phyloP scores from a whole-genome alignment of 306 rosid species.

The Leucaena leucocephala region DNA sequence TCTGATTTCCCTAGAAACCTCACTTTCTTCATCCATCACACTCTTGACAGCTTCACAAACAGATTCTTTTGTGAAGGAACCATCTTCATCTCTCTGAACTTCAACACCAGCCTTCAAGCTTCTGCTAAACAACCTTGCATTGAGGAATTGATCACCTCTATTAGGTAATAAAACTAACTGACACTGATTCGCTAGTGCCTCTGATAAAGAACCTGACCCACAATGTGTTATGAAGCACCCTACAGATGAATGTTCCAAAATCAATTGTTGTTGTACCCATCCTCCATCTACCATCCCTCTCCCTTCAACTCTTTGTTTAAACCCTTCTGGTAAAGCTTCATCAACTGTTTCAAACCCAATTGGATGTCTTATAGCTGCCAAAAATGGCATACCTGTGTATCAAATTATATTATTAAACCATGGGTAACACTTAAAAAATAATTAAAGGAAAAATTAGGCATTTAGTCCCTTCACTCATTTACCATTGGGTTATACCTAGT shows the following conservation, averaged over 20 bases:
- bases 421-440: too few species aligned
- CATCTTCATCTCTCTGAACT: constrained; percentile 10
- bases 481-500: too few species aligned
- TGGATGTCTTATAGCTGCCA: neutral
- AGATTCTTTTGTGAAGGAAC: constrained; percentile 8
- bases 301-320: constrained; percentile 5
- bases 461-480: too few species aligned
- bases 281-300: constrained; percentile 1
- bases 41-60: neutral
- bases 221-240: constrained; percentile 24
- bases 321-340: constrained; percentile 9
- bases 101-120: constrained; percentile 8
- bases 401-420: too few species aligned
- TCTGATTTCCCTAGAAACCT: neutral
- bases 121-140: neutral
- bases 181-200: constrained; percentile 1
- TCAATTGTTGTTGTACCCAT: constrained; percentile 25
- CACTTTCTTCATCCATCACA: constrained; percentile 11
- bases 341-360: neutral
- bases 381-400: neutral
- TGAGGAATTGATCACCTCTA: neutral
- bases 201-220: neutral
- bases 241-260: neutral
- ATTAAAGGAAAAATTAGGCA: too few species aligned
- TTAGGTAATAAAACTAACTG: constrained; percentile 1